Evolutionary conservation across 169 alveolate genomes (phyloP), one percentile per base, ranked within the genome.

Genomic region (Cryptosporidium bovis): DNA sequence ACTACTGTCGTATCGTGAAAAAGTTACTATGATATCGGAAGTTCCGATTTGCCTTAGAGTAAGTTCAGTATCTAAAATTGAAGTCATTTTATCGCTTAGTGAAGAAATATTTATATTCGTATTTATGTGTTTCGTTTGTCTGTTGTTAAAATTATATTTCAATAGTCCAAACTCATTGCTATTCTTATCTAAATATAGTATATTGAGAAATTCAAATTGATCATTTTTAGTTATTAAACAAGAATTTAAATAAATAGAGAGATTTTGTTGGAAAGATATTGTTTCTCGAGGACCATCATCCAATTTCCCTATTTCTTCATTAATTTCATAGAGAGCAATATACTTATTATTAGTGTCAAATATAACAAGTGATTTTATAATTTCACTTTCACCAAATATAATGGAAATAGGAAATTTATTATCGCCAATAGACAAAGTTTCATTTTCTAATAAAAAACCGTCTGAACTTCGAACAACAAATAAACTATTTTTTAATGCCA

Each of bases 41-140:
- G 18, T 15, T 13, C 36, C 18, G 8, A 27, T 29, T n/a, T 69
- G 51, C 12, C 29, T 55, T 33, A 69, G 36, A 13, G 44, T 69
- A 8, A 40, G 5, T 56, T 53, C 83, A 10, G 3, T 53, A 44
- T 12, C 18, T 5, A 51, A 51, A 51, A 31, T 33, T 16, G 36
- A n/a, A n/a, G 1, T n/a, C 12, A 51, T 1, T n/a, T 69, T 36
- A 31, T 55, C 3, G 40, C 20, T 50, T 16, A 69, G 6, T 8
- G 55, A 53, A 53, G 83, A 69, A 8, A 31, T 10, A 53, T 53
- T 36, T 5, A 69, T 2, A n/a, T 69, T 69, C n/a, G 66, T 34
- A n/a, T 29, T 18, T 18, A 53, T 31, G 20, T 51, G 29, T 3
- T 69, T 69, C 12, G 12, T 24, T 10, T 33, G 5, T 0, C 40